phyloP scores from a whole-genome alignment of 179 eudicot genomes.

The Dionaea muscipula region DNA sequence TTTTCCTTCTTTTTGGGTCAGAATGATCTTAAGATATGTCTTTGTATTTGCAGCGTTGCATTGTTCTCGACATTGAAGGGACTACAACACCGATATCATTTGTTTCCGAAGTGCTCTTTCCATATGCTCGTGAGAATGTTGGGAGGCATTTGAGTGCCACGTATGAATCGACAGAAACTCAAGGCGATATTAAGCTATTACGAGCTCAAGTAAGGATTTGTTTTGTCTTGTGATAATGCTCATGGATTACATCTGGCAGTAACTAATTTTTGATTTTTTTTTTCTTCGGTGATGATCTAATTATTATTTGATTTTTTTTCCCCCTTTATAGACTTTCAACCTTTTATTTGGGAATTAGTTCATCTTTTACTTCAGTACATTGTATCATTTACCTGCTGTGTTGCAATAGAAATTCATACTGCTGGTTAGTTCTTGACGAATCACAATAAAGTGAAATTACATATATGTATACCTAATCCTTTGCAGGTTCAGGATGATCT shows the following conservation, averaged over 20 bases:
- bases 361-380: no score
- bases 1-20: no score
- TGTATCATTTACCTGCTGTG: no score
- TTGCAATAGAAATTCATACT: no score
- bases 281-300: background rate
- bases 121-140: conserved; percentile 84
- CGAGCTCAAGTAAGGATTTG: conserved; percentile 56
- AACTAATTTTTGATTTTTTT: background rate
- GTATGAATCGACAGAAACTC: conserved; percentile 68
- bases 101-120: conserved; percentile 87
- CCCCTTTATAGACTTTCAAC: no score
- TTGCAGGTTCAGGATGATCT: conserved; percentile 71
- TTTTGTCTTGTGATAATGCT: background rate
- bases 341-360: no score
- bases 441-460: background rate
- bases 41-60: conserved; percentile 56
- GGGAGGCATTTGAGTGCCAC: conserved; percentile 83
- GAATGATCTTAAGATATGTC: no score
- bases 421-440: background rate
- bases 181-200: conserved; percentile 74
- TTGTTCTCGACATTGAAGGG: conserved; percentile 98
- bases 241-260: background rate
- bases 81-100: conserved; percentile 93
- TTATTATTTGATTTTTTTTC: no score
- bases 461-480: background rate